Percentiles rank a stretch among this genome's conserved stretches.
Evolutionary conservation across 2,329 filamentous ascomycete species (phyloP).

Genomic region (Penicillium palitans): DNA sequence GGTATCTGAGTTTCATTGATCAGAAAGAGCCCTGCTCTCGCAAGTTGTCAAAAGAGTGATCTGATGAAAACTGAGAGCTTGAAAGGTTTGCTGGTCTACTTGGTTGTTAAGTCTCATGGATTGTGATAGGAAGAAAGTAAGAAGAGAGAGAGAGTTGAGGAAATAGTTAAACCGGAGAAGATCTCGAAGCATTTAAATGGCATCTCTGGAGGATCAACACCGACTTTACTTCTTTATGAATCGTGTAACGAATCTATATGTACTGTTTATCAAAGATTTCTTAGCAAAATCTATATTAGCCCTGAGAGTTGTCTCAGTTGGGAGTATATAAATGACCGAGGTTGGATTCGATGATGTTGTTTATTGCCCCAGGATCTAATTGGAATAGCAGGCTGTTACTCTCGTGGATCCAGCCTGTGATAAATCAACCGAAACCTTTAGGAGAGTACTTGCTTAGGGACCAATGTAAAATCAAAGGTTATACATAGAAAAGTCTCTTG

Average conservation of each 20-base stretch:
- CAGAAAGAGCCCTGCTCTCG: neutral
- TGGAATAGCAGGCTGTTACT: neutral
- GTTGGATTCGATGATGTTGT: neutral
- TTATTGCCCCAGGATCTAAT: neutral
- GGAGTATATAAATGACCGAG: neutral
- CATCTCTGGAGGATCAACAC: neutral
- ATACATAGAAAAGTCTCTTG: too few species aligned
- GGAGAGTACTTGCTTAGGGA: too few species aligned
- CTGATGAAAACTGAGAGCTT: neutral
- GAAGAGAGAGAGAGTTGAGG: neutral
- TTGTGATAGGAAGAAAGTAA: neutral
- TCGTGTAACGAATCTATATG: neutral
- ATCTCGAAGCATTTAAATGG: neutral
- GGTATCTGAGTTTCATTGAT: neutral
- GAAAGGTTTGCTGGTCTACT: neutral
- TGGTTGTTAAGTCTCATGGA: neutral
- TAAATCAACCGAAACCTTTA: neutral
- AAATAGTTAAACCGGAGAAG: neutral
- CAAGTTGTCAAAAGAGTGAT: neutral
- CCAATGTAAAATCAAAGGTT: too few species aligned
- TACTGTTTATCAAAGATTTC: neutral
- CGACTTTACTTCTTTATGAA: neutral
- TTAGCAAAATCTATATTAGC: neutral
- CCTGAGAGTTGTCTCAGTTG: neutral
- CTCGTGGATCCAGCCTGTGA: neutral